Evolutionary conservation across 345 rosid genomes (phyloP), one percentile per base, ranked within the genome.

Genomic region (Sonneratia alba): DNA sequence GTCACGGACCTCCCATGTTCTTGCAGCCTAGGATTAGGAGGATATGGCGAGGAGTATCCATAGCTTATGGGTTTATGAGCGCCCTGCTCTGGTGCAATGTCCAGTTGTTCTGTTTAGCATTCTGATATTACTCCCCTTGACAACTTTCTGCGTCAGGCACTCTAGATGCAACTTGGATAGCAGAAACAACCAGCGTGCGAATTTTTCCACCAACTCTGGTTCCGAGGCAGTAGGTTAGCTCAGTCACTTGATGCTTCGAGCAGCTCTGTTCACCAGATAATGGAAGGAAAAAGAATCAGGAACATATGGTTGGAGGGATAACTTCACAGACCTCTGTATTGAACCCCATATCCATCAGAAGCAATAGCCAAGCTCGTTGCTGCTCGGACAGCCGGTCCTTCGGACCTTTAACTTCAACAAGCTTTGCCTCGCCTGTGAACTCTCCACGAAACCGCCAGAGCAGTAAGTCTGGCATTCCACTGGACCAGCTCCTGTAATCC

Each of bases 401-500:
- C 56, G 90, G 93, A 22, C 97, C 90, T 78, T 94, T 94, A 0
- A 94, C 98, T 87, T 94, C 97, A 9, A 90, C 97, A 12, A 94
- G 92, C 91, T 89, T 95, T 51, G 96, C 99, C 83, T 95, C 97
- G 59, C 97, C 99, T 71, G 73, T 82, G 84, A 87, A 84, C 69
- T 82, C 88, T 66, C 78, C 91, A 38, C 85, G 85, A 83, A 95
- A 90, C 72, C 93, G 89, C 98, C 98, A 95, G 48, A 89, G 68
- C 75, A 92, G 78, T 37, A 95, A 78, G 84, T 95, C 97, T 9
- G 98, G 98, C 97, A 95, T 90, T 78, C 99, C 99, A 55, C 93
- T 85, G n/a, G 92, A 88, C 99, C 99, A 95, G 74, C 90, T 92
- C 40, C 78, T 74, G 48, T 92, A 90, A 73, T 92, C 99, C 84